Evolutionary conservation across 495 filamentous ascomycete genomes (phyloP), one percentile per base, ranked within the genome.

Genomic region (Xylaria scruposa): DNA sequence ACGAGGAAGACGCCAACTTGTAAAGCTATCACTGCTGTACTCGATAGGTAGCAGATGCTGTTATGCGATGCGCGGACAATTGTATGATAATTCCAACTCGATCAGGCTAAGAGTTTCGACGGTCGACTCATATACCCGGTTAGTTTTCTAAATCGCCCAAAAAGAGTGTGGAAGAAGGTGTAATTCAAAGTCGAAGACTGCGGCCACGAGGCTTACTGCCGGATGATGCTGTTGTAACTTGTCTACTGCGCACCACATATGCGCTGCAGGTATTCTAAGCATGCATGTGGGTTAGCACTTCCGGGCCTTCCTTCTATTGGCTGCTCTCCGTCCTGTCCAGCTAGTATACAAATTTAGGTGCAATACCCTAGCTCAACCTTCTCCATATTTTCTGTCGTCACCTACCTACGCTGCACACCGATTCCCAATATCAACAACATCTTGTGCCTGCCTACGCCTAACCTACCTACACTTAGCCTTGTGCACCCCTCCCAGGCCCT

Each of bases 371-470:
- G 8, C 6, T 31, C 29, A 31, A 31, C 29, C 29, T 31, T 31
- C 29, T 31, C 36, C 36, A 38, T 38, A 54, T 26, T 56, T 56
- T 56, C 26, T 17, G 26, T 56, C 53, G 53, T 56, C 26, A 56
- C 53, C 53, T 31, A 56, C 53, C 53, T 31, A 31, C 17, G 5
- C 21, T 54, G 51, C 51, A 56, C 53, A 56, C 53, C 53, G 51
- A 54, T 54, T 54, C 51, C 51, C 51, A 12, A 54, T 15, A 54
- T 54, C 51, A 54, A 54, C 51, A 54, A 54, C 51, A 54, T 54
- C 24, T 21, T 51, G 19, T 24, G 47, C 47, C 47, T 51, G n/a
- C 47, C 47, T 51, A 24, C 17, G 13, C 53, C 53, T 56, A 31
- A 12, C 53, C 53, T 29, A 31, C 7, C 3, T 54, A 29, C 47